Percentiles rank a stretch among this genome's conserved stretches.
phyloP scores from a whole-genome alignment of 148 eudicot species.

The Persicaria tinctoria region DNA sequence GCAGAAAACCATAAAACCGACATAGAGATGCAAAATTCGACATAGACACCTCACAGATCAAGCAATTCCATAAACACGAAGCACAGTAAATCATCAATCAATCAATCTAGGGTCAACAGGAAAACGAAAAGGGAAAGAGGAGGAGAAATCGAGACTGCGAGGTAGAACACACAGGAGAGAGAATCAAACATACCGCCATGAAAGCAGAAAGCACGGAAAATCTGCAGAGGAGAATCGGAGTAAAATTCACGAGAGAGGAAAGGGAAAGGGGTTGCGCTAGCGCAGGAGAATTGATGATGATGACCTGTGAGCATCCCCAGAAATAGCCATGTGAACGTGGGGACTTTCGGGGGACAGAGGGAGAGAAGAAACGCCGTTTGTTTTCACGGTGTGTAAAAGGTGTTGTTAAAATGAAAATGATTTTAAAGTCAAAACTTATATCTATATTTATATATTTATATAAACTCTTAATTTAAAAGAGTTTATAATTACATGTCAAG shows the following conservation, averaged over 20 bases:
- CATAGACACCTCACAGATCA: background rate
- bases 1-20: background rate
- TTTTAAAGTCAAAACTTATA: too few relatives aligned
- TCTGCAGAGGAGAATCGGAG: background rate
- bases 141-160: background rate
- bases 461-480: too few relatives aligned
- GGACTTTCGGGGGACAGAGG: slow-evolving; percentile 11
- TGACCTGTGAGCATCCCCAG: background rate
- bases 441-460: too few relatives aligned
- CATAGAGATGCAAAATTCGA: background rate
- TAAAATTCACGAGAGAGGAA: background rate
- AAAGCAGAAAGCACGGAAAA: background rate
- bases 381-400: background rate
- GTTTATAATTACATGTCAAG: too few relatives aligned
- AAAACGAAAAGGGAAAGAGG: background rate
- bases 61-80: background rate
- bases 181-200: background rate
- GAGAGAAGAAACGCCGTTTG: background rate
- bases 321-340: slow-evolving; percentile 16
- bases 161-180: background rate
- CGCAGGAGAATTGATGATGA: background rate
- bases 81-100: background rate
- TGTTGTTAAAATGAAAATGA: too few relatives aligned
- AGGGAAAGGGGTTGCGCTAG: background rate
- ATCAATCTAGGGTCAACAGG: background rate